Evolutionary conservation across 345 rosid species (phyloP).

Genomic region (Salix arbutifolia): DNA sequence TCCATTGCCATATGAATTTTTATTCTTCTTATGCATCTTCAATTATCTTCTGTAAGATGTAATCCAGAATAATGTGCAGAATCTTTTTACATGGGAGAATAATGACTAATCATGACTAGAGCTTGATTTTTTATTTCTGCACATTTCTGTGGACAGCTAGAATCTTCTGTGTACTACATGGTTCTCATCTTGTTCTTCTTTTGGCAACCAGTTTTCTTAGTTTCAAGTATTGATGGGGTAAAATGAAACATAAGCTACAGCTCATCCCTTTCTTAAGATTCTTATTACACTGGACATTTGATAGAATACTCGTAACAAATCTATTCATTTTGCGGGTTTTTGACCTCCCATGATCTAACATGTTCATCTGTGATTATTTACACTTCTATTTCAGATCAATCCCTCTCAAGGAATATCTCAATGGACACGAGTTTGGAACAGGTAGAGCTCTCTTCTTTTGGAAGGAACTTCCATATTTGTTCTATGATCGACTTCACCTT

Average conservation of each 20-base stretch:
- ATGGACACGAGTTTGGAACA: slow-evolving; percentile 59
- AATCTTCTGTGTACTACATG: not conserved
- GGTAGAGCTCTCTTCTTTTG: slow-evolving; percentile 39
- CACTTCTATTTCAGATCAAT: slow-evolving; percentile 49
- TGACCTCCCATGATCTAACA: not conserved
- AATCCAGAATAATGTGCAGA: not conserved
- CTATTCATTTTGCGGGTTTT: not conserved
- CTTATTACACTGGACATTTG: not conserved
- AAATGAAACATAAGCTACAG: not conserved
- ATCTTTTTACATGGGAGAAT: not conserved
- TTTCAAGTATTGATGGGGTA: not conserved
- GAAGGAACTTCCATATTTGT: slow-evolving; percentile 9
- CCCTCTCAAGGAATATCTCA: slow-evolving; percentile 56
- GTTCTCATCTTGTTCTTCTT: not conserved
- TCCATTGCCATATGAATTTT: not conserved
- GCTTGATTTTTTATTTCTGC: not conserved
- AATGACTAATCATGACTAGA: not conserved
- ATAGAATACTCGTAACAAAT: not conserved
- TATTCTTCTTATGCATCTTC: not conserved
- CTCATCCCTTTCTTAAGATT: not conserved
- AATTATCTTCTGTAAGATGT: not conserved
- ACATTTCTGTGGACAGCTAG: not conserved
- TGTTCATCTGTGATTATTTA: slow-evolving; percentile 9
- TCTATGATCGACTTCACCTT: not conserved
- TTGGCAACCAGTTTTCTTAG: not conserved